Evolutionary conservation across 192 early-diverging fungal species (phyloP).

Genomic region (Coemansia sp.): DNA sequence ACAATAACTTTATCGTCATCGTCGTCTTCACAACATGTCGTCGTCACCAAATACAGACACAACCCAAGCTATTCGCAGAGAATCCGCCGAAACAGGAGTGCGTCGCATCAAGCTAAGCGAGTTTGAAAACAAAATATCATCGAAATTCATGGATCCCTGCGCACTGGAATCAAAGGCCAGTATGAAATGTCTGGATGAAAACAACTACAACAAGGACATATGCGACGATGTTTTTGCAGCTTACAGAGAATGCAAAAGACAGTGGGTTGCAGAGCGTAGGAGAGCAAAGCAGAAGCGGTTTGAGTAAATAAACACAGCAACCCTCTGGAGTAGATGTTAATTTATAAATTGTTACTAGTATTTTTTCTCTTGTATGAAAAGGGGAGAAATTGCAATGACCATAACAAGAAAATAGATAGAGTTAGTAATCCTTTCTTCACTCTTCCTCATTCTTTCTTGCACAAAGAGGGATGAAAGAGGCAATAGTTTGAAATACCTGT

Average conservation of each 20-base stretch:
- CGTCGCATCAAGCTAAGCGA: conserved; percentile 40
- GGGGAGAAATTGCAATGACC: background rate
- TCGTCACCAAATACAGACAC: conserved; percentile 11
- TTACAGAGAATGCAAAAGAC: conserved; percentile 51
- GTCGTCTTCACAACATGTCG: background rate
- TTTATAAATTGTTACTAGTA: background rate
- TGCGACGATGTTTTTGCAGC: conserved; percentile 41
- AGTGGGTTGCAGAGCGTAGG: conserved; percentile 44
- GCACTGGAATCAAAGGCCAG: conserved; percentile 48
- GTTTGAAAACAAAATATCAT: conserved; percentile 49
- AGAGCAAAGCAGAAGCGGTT: conserved; percentile 9
- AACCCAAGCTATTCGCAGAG: conserved; percentile 31
- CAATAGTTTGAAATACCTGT: conserved; percentile 4
- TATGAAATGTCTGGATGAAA: conserved; percentile 47
- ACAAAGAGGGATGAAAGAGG: background rate
- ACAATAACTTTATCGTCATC: background rate
- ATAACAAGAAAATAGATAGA: background rate
- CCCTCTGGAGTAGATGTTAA: background rate
- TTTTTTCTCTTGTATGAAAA: no score
- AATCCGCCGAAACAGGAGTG: conserved; percentile 22
- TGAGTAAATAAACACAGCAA: background rate
- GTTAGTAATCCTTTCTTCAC: background rate
- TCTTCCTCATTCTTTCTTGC: background rate
- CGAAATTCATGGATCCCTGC: conserved; percentile 51
- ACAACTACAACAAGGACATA: conserved; percentile 41